Evolutionary conservation across 1,284 basidiomycete species (phyloP), one percentile per base, ranked within the genome.

Genomic region (Binderoboletus segoi): DNA sequence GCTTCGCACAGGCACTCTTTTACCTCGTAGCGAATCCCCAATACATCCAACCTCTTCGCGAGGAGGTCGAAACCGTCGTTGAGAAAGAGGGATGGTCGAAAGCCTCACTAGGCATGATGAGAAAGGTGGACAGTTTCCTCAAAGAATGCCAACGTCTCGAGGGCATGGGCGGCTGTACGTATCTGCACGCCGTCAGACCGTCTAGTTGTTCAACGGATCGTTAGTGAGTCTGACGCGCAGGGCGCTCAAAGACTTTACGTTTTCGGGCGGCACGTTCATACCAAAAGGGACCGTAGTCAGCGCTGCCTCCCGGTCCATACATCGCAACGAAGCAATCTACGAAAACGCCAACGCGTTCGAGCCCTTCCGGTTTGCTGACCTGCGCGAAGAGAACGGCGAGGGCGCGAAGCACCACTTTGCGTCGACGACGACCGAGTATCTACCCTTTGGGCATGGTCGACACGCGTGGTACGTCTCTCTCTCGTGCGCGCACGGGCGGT

Each of bases 61-160:
- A 79, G 33, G 81, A 82, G 57, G 70, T 77, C 2, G 75, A 79
- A 8, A 33, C 57, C 0, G 62, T 77, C 4, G 56, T 80, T 2
- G 59, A 58, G 1, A 61, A 67, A 24, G 70, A 79, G 3, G 81
- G 79, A 4, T 80, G 79, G 79, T 72, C 77, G 2, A 80, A 78
- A 57, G 61, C 49, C 0, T 69, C 74, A 2, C 48, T 82, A 23
- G 66, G 58, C 42, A 75, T 74, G 53, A 77, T 82, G 76, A 59
- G 62, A 33, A 78, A 74, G 60, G 43, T 79, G 4, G 80, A 83
- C 61, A 82, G 80, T 60, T 79, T 82, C 61, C n/a, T 82, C 33
- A 72, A 68, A 40, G 81, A 82, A 58, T 67, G 70, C 1, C 71
- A 74, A 54, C 72, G 81, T 4, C 26, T 73, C 12, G 65, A 71